Evolutionary conservation across 345 rosid species (phyloP).

Genomic region (Zanthoxylum bungeanum): DNA sequence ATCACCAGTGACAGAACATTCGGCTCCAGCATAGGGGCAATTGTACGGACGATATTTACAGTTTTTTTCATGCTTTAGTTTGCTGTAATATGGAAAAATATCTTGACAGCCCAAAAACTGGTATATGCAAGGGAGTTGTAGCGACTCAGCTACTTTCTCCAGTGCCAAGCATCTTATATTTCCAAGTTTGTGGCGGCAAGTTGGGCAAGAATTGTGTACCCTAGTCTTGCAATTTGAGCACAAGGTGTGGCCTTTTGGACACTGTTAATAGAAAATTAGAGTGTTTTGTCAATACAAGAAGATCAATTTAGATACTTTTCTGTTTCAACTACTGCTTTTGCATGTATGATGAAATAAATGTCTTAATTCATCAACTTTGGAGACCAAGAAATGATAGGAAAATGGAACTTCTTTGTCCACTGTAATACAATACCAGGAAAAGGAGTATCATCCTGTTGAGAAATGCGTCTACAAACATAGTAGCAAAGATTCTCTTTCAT

Average conservation of each 20-base stretch:
- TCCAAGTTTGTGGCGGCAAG: conserved; percentile 84
- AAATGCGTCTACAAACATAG: background rate
- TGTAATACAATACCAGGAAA: background rate
- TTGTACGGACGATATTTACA: conserved; percentile 70
- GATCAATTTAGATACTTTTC: background rate
- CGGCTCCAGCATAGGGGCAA: conserved; percentile 89
- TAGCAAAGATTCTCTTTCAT: too few relatives aligned
- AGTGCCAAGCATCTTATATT: conserved; percentile 86
- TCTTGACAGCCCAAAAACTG: conserved; percentile 70
- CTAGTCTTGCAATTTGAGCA: conserved; percentile 74
- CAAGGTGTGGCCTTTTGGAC: conserved; percentile 86
- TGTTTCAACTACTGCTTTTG: background rate
- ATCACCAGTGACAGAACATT: conserved; percentile 80
- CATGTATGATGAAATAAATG: background rate
- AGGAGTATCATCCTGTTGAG: background rate
- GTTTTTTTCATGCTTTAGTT: conserved; percentile 74
- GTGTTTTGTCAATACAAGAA: conserved; percentile 8
- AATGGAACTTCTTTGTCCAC: background rate
- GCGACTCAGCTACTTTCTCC: conserved; percentile 80
- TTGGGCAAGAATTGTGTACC: conserved; percentile 74
- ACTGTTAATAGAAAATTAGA: conserved; percentile 37
- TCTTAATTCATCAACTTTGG: background rate
- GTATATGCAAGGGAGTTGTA: conserved; percentile 79
- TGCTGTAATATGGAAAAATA: conserved; percentile 76
- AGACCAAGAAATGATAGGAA: background rate